Conservation (phyloP, 139 green algal species). For the Ettlia oleoabundans region DNA sequence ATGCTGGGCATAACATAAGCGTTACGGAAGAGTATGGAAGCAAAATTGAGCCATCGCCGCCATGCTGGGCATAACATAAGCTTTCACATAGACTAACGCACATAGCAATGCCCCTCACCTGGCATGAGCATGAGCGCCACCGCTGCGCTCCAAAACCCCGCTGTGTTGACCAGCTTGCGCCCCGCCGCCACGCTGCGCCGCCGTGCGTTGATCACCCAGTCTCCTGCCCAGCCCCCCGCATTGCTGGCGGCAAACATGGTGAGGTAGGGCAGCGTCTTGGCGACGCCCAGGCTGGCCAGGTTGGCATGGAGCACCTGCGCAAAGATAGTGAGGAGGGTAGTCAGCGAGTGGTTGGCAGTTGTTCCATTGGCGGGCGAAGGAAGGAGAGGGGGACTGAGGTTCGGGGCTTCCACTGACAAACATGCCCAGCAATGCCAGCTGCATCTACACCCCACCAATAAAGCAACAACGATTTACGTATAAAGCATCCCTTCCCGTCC, state of each 20-base stretch:
- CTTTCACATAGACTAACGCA: too few relatives aligned
- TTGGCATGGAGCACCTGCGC: constrained; percentile 75
- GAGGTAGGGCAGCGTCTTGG: constrained; percentile 93
- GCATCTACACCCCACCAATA: too few relatives aligned
- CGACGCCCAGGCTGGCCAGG: constrained; percentile 73
- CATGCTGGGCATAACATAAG: background rate
- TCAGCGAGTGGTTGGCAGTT: too few relatives aligned
- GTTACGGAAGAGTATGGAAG: too few relatives aligned
- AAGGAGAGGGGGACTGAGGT: too few relatives aligned
- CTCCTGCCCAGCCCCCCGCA: constrained; percentile 81
- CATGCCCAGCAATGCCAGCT: too few relatives aligned
- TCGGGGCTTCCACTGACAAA: too few relatives aligned
- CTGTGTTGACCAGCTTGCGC: constrained; percentile 90
- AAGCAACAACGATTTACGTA: background rate
- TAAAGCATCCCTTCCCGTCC: background rate
- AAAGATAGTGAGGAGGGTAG: too few relatives aligned
- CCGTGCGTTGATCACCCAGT: constrained; percentile 80
- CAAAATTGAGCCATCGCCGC: too few relatives aligned
- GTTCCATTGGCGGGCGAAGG: too few relatives aligned
- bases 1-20: too few relatives aligned
- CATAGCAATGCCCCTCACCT: too few relatives aligned
- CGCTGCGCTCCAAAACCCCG: constrained; percentile 68
- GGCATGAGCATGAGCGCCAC: constrained; percentile 81
- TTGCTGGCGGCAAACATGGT: constrained; percentile 93
- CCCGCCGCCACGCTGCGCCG: constrained; percentile 59